phyloP scores from a whole-genome alignment of 2,329 filamentous ascomycete species.

The Cladobotryum mycophilum region DNA sequence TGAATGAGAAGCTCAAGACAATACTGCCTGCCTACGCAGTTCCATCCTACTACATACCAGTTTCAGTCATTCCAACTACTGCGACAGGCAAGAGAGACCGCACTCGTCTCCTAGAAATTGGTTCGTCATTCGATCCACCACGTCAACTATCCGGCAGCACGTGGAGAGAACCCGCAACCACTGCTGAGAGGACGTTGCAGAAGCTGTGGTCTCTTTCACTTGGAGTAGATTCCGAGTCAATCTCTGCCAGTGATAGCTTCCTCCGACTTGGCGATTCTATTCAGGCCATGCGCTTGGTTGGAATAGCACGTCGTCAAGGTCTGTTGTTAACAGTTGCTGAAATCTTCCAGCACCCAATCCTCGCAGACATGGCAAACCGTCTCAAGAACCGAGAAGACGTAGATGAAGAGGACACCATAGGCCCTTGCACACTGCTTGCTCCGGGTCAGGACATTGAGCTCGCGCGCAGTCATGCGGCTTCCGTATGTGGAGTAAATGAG shows the following conservation, averaged over 20 bases:
- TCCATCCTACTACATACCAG: conserved; percentile 6
- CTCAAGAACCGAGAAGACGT: not conserved
- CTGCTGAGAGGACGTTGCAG: not conserved
- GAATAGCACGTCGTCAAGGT: conserved; percentile 4
- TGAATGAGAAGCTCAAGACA: not conserved
- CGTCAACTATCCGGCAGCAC: not conserved
- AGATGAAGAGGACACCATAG: not conserved
- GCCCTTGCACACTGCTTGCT: not conserved
- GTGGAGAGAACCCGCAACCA: not conserved
- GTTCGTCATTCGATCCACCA: not conserved
- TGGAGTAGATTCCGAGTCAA: not conserved
- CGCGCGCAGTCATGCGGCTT: not conserved
- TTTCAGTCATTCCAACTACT: not conserved
- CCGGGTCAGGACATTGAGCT: not conserved
- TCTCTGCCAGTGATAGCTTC: conserved; percentile 6
- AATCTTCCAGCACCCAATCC: conserved; percentile 4
- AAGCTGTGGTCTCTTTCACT: conserved; percentile 6
- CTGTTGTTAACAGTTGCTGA: conserved; percentile 1
- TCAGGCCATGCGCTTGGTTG: conserved; percentile 8
- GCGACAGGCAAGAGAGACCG: conserved; percentile 6
- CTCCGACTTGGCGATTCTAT: conserved; percentile 5
- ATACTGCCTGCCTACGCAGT: conserved; percentile 3
- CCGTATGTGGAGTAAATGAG: not conserved
- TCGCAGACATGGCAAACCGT: conserved; percentile 2
- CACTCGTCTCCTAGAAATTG: conserved; percentile 3